Evolutionary conservation across 257 asterid genomes (phyloP).

Genomic region (Nicotiana obtusifolia): DNA sequence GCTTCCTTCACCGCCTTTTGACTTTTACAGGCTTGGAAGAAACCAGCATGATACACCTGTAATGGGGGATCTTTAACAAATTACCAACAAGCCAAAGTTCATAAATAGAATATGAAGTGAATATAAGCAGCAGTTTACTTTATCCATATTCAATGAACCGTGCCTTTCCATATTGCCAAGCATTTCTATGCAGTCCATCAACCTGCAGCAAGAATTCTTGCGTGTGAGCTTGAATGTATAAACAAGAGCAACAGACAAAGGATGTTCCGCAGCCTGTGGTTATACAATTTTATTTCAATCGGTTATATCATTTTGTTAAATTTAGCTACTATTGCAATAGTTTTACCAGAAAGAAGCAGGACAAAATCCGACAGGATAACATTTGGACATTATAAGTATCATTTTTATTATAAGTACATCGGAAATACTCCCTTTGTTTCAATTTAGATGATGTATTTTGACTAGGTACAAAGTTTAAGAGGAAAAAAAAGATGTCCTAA

Average conservation of each 20-base stretch:
- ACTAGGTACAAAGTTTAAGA: too few relatives aligned
- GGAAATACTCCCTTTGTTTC: neutral
- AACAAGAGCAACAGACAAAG: conserved; percentile 5
- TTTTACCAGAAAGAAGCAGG: neutral
- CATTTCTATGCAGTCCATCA: conserved; percentile 69
- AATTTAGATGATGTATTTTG: too few relatives aligned
- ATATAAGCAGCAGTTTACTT: conserved; percentile 35
- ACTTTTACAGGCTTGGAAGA: conserved; percentile 68
- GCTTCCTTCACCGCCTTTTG: conserved; percentile 86
- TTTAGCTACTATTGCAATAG: neutral
- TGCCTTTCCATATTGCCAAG: conserved; percentile 82
- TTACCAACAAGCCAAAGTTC: conserved; percentile 13
- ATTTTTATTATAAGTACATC: neutral
- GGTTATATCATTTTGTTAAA: neutral
- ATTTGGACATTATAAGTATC: neutral
- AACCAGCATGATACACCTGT: conserved; percentile 83
- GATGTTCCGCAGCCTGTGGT: neutral
- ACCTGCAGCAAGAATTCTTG: conserved; percentile 35
- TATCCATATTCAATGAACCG: conserved; percentile 73
- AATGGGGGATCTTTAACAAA: conserved; percentile 12
- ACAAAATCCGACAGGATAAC: neutral
- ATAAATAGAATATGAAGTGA: conserved; percentile 5
- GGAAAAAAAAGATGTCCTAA: too few relatives aligned
- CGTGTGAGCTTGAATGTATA: neutral
- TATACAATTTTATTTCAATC: neutral